These are phyloP conservation scores for Hanseniaspora lachancei DNA, from an alignment of 805 yeast genomes.

Conservation along the genomic window DNA sequence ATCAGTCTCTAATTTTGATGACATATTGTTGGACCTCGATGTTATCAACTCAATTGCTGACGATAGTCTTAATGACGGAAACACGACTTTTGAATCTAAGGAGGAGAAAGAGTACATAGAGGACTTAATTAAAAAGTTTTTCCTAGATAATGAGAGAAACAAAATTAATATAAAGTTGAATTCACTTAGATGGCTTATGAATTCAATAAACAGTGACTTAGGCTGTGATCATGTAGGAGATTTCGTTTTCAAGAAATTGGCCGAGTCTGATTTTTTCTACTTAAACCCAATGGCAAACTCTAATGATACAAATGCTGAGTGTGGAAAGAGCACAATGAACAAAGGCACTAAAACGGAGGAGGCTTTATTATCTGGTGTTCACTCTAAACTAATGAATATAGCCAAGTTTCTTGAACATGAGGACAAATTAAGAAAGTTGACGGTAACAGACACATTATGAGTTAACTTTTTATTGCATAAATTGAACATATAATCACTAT, in stretches of 20 bases:
- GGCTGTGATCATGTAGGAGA: not conserved
- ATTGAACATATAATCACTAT: not conserved
- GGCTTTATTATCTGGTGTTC: too few species aligned
- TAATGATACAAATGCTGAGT: too few species aligned
- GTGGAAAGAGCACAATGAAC: not conserved
- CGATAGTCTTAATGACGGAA: not conserved
- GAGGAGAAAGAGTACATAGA: not conserved
- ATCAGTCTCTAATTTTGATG: not conserved
- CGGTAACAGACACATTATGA: too few species aligned
- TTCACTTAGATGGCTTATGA: not conserved
- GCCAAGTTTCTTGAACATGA: not conserved
- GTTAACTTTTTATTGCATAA: too few species aligned
- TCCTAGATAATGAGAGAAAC: not conserved
- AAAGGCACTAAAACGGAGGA: not conserved
- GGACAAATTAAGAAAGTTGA: not conserved
- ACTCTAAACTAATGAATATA: not conserved
- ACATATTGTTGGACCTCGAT: constrained; percentile 1
- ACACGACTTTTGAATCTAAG: not conserved
- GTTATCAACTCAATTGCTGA: not conserved
- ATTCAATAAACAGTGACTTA: not conserved
- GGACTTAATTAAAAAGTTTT: not conserved
- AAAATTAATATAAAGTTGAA: not conserved
- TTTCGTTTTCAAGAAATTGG: too few species aligned
- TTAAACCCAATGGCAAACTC: too few species aligned
- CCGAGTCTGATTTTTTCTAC: too few species aligned